Evolutionary conservation across 176 grass and related monocot genomes (phyloP).

Genomic region (Calamus simplicifolius): DNA sequence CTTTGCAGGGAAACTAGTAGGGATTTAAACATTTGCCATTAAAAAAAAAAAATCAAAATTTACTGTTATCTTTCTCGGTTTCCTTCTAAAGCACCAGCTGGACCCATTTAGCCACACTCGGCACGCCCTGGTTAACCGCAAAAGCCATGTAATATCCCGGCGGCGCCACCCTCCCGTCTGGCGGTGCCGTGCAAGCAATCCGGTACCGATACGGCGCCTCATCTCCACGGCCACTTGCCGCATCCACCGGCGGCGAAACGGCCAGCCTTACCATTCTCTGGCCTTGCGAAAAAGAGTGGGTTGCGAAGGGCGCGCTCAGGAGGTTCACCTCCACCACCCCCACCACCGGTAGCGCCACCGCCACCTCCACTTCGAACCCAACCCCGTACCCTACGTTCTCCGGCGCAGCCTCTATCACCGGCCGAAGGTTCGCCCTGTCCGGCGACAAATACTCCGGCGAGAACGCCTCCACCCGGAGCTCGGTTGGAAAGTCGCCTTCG

Average conservation of each 20-base stretch:
- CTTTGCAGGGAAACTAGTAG: no score
- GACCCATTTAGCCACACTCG: slow-evolving; percentile 13
- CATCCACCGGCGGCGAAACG: neutral
- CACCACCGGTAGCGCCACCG: slow-evolving; percentile 5
- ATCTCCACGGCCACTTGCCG: neutral
- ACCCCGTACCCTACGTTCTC: slow-evolving; percentile 8
- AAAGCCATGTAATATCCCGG: slow-evolving; percentile 24
- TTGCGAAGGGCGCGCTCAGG: slow-evolving; percentile 20
- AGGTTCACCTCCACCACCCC: slow-evolving; percentile 14
- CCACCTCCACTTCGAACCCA: slow-evolving; percentile 7
- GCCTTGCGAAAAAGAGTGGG: slow-evolving; percentile 26
- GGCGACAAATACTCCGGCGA: slow-evolving; percentile 18
- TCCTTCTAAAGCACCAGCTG: slow-evolving; percentile 11
- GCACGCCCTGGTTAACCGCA: slow-evolving; percentile 19
- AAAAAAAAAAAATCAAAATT: no score
- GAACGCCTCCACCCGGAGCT: slow-evolving; percentile 20
- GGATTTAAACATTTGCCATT: no score
- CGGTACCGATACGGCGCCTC: neutral
- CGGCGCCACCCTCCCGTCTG: slow-evolving; percentile 21
- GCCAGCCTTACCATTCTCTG: slow-evolving; percentile 16
- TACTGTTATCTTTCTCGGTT: no score
- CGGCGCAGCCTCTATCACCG: neutral
- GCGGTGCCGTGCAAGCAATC: slow-evolving; percentile 4
- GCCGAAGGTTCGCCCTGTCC: slow-evolving; percentile 9
- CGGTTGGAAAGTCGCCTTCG: slow-evolving; percentile 14